Evolutionary conservation across 164 flowering plant species (phyloP).

Genomic region (Saururus chinensis): DNA sequence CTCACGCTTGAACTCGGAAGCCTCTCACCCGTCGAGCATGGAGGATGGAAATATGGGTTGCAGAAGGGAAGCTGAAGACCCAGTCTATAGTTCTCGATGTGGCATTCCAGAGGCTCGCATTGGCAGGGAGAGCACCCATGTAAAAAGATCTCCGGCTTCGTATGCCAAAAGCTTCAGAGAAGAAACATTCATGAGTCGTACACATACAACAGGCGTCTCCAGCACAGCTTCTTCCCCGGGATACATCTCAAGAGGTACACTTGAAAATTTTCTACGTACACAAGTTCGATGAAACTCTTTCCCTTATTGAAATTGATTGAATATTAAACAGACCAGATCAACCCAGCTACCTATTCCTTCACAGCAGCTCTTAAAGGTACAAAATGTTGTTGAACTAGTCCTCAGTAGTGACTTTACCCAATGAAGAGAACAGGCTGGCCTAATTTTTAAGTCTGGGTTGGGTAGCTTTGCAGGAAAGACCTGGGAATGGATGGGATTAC

Average conservation of each 20-base stretch:
- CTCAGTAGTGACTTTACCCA: too few relatives aligned
- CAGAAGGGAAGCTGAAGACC: background rate
- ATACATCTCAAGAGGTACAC: conserved; percentile 45
- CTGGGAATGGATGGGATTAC: conserved; percentile 44
- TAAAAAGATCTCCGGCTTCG: conserved; percentile 63
- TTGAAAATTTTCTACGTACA: too few relatives aligned
- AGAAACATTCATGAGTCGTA: conserved; percentile 48
- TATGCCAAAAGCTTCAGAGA: conserved; percentile 54
- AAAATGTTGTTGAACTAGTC: background rate
- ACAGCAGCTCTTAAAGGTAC: conserved; percentile 68
- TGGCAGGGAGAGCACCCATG: conserved; percentile 44
- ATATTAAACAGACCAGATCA: background rate
- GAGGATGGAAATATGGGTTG: too few relatives aligned
- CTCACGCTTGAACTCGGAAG: background rate
- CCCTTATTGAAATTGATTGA: too few relatives aligned
- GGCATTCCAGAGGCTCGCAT: conserved; percentile 19
- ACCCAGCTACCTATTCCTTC: background rate
- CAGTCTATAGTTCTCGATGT: background rate
- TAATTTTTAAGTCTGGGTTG: conserved; percentile 1
- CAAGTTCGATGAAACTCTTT: background rate
- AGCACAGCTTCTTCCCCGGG: conserved; percentile 94
- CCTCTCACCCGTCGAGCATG: background rate
- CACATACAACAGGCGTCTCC: conserved; percentile 53
- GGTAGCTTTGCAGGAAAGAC: conserved; percentile 63
- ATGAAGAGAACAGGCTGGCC: too few relatives aligned